Conservation (phyloP, 352 stramenopile genomes). For the Pythium folliculosum region DNA sequence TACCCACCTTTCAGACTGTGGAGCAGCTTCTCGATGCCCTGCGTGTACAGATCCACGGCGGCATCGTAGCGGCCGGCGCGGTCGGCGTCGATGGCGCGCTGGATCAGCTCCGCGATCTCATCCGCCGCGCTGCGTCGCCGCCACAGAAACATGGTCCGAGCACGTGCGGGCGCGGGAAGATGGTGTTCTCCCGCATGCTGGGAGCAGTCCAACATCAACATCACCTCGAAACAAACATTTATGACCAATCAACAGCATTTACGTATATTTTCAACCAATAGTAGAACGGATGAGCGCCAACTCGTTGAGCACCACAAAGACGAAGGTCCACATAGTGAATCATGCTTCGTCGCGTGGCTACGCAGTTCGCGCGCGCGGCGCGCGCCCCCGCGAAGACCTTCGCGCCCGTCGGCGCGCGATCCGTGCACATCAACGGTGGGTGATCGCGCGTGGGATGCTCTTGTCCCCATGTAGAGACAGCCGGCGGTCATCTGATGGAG, state of each 20-base stretch:
- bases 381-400: constrained; percentile 17
- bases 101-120: constrained; percentile 49
- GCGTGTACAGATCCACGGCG: constrained; percentile 72
- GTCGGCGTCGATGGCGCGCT: constrained; percentile 61
- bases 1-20: constrained; percentile 48
- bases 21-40: constrained; percentile 80
- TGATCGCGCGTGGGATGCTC: not conserved
- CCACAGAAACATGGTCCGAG: constrained; percentile 51
- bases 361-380: constrained; percentile 20
- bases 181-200: not conserved
- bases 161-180: not conserved
- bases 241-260: not conserved
- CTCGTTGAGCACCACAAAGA: constrained; percentile 22
- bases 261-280: not conserved
- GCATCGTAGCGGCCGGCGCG: constrained; percentile 39
- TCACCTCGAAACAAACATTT: constrained; percentile 6
- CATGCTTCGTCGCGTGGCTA: constrained; percentile 31
- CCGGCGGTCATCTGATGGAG: too few species aligned
- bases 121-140: constrained; percentile 36
- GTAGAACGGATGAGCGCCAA: too few species aligned
- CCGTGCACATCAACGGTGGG: constrained; percentile 69
- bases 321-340: not conserved
- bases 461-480: not conserved
- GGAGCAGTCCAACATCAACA: constrained; percentile 19
- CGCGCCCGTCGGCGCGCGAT: constrained; percentile 39